phyloP scores from a whole-genome alignment of 495 filamentous ascomycete species.

The Neurospora sp. region DNA sequence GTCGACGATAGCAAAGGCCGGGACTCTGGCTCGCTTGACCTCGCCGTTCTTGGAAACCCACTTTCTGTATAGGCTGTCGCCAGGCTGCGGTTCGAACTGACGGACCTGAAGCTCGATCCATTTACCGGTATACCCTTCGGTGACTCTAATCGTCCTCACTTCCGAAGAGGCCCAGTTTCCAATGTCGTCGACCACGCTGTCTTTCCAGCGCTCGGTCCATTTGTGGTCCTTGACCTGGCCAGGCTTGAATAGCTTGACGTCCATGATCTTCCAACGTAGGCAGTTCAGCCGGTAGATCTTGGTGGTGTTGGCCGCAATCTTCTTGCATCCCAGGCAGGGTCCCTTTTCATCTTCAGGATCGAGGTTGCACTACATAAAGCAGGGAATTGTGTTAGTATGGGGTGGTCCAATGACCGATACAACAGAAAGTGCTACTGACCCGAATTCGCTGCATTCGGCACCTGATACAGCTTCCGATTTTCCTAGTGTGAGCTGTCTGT shows the following conservation, averaged over 20 bases:
- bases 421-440: conserved; percentile 20
- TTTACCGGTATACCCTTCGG: conserved; percentile 34
- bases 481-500: conserved; percentile 39
- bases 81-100: conserved; percentile 35
- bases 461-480: conserved; percentile 41
- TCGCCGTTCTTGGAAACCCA: conserved; percentile 31
- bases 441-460: conserved; percentile 47
- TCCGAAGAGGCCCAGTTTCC: conserved; percentile 35
- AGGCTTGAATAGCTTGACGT: conserved; percentile 39
- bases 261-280: conserved; percentile 41
- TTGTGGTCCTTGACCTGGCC: conserved; percentile 39
- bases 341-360: conserved; percentile 32
- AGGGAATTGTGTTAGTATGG: conserved; percentile 3
- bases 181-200: conserved; percentile 38
- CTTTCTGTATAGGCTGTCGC: conserved; percentile 35
- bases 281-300: conserved; percentile 38
- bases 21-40: conserved; percentile 25
- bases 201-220: conserved; percentile 43
- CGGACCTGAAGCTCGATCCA: conserved; percentile 34
- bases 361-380: conserved; percentile 29
- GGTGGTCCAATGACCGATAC: not conserved
- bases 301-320: conserved; percentile 22
- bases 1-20: conserved; percentile 39
- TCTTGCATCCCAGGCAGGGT: conserved; percentile 38
- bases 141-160: conserved; percentile 31